These are phyloP conservation scores for Arthrobotrys sphaeroides DNA, from an alignment of 2,329 filamentous ascomycete genomes.

Conservation along the genomic window DNA sequence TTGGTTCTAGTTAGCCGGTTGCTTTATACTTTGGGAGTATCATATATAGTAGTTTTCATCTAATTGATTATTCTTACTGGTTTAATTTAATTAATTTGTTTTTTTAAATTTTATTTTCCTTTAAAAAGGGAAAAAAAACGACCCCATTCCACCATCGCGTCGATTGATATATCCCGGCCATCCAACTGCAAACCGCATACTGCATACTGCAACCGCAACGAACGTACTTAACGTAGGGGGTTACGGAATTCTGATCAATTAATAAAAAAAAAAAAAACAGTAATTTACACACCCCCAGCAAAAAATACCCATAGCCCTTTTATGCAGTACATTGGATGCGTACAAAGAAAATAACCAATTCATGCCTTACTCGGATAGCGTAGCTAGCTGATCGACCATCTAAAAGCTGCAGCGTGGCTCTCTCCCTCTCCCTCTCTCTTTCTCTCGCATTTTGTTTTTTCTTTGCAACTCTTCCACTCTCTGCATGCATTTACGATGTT, in stretches of 20 bases:
- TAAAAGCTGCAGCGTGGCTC: no score
- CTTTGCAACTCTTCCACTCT: not conserved
- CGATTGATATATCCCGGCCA: not conserved
- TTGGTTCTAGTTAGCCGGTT: no score
- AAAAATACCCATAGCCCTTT: no score
- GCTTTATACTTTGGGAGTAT: no score
- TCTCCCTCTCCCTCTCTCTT: no score
- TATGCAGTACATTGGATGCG: no score
- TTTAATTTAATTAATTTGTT: not conserved
- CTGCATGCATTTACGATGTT: not conserved
- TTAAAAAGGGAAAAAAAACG: not conserved
- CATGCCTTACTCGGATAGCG: not conserved
- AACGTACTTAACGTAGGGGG: conserved; percentile 18
- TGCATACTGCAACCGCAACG: not conserved
- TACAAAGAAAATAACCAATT: no score
- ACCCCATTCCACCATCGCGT: not conserved
- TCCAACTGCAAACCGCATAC: not conserved
- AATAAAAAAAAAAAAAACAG: no score
- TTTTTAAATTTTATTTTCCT: not conserved
- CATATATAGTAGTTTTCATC: no score
- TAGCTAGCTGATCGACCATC: no score
- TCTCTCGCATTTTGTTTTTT: no score
- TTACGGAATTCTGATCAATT: not conserved
- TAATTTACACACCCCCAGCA: no score
- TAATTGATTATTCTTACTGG: conserved; percentile 2